Evolutionary conservation across 2,329 filamentous ascomycete species (phyloP).

Genomic region (Microcyclosporella mali): DNA sequence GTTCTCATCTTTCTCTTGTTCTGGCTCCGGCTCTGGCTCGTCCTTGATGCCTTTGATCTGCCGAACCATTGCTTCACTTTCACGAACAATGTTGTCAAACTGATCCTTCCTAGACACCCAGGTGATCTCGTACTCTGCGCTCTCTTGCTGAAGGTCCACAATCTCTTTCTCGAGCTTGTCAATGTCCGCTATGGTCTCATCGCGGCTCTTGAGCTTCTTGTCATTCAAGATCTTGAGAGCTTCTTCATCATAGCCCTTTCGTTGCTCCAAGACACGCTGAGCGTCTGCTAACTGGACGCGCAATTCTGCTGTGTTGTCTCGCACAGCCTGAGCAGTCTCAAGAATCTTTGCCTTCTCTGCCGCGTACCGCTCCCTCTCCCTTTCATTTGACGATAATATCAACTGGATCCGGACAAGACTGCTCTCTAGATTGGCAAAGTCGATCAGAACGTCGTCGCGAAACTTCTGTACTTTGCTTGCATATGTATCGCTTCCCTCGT

Average conservation of each 20-base stretch:
- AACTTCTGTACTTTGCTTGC: constrained; percentile 50
- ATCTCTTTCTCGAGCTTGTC: constrained; percentile 84
- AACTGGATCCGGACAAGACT: constrained; percentile 84
- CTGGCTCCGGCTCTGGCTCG: constrained; percentile 84
- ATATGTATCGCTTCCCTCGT: constrained; percentile 45
- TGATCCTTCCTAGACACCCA: constrained; percentile 82
- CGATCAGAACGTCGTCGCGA: constrained; percentile 75
- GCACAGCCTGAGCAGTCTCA: constrained; percentile 68
- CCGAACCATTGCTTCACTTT: constrained; percentile 77
- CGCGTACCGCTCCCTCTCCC: constrained; percentile 77
- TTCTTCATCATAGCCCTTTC: constrained; percentile 81
- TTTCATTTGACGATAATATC: constrained; percentile 72
- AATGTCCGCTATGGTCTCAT: constrained; percentile 72
- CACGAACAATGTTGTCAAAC: constrained; percentile 82
- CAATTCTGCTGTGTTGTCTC: constrained; percentile 66
- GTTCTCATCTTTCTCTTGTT: constrained; percentile 60
- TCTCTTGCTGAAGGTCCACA: constrained; percentile 76
- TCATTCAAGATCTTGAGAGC: constrained; percentile 83
- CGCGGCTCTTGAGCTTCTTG: constrained; percentile 70
- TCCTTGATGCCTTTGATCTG: constrained; percentile 94
- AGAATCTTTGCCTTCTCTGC: constrained; percentile 73
- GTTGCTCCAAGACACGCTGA: constrained; percentile 65
- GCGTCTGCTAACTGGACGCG: constrained; percentile 70
- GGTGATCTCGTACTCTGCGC: constrained; percentile 69
- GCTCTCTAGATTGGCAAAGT: constrained; percentile 82